Evolutionary conservation across 164 flowering plant species (phyloP).

Genomic region (Vitis riparia): DNA sequence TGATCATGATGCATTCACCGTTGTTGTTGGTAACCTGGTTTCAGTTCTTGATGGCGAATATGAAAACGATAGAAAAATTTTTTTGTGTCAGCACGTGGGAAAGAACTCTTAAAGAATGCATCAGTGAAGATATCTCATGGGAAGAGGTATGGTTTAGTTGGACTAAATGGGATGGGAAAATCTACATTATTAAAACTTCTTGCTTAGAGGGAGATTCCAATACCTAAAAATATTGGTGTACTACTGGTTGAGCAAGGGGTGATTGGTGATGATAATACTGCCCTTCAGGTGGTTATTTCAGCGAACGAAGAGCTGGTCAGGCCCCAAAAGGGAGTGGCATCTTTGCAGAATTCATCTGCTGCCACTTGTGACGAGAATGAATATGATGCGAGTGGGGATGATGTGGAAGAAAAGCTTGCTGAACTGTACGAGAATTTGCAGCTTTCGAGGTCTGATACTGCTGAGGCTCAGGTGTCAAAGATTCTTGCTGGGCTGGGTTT

Average conservation of each 20-base stretch:
- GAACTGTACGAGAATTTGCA: constrained; percentile 72
- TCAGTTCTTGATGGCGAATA: constrained; percentile 4
- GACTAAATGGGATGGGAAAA: constrained; percentile 82
- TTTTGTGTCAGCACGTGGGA: constrained; percentile 74
- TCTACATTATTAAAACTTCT: constrained; percentile 75
- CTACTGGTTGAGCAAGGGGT: constrained; percentile 88
- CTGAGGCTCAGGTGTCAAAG: no score
- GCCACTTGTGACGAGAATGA: constrained; percentile 22
- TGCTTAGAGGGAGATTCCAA: constrained; percentile 89
- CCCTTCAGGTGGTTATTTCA: constrained; percentile 81
- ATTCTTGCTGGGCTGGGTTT: no score
- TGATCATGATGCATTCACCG: no score
- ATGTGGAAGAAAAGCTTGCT: constrained; percentile 63
- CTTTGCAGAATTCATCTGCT: constrained; percentile 39
- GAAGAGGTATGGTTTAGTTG: constrained; percentile 79
- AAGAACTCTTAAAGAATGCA: constrained; percentile 65
- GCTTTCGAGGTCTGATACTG: neutral
- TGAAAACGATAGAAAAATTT: constrained; percentile 61
- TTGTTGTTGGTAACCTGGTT: no score
- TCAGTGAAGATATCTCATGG: constrained; percentile 72
- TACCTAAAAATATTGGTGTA: constrained; percentile 85
- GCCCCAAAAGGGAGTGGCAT: constrained; percentile 62
- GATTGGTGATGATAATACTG: constrained; percentile 68
- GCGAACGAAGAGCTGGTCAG: constrained; percentile 79
- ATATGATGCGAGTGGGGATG: constrained; percentile 35